Evolutionary conservation across 2,329 filamentous ascomycete species (phyloP), one percentile per base, ranked within the genome.

Genomic region (Colletotrichum sp.): DNA sequence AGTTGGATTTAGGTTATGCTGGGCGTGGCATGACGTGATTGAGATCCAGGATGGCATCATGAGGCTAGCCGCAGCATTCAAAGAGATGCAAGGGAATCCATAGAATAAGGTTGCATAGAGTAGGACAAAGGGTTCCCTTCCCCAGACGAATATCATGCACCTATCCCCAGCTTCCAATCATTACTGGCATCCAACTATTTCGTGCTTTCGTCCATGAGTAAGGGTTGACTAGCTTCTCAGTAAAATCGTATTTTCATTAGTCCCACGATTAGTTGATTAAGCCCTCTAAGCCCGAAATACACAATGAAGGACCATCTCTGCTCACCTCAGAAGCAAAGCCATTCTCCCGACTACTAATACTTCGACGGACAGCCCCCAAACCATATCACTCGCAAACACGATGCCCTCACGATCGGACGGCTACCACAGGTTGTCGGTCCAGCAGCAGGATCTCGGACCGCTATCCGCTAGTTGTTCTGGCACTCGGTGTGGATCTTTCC

Each of bases 1-100:
- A 30, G 83, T 88, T 64, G 89, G 90, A 65, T 84, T 96, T 30
- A 88, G 94, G 55, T 82, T 95, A 26, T 95, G 92, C 76, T 96
- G 94, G 83, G 88, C 92, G 9, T 96, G 93, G 91, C 93, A 94
- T 82, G 88, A 92, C 4, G 92, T 93, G 80, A 87, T 89, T 21
- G 87, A 90, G 70, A 84, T 98, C 21, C 88, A 86, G 0, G 93
- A 96, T 80, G 95, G 94, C 0, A 88, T 96, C 15, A 84, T 87
- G 81, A 90, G 93, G 78, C 85, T 96, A 72, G 92, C 60, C 10
- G n/a, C n/a, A 15, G 60, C 60, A 6, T 36, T 63, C 60, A 63
- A 36, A 15, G 32, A 63, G 32, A 21, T 63, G 60, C 18, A 36
- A 36, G n/a, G 32, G 21, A 32, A 16, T 16, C 13, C 28, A 21